These are phyloP conservation scores for Fagopyrum tataricum DNA, from an alignment of 148 eudicot genomes.

Conservation along the genomic window DNA sequence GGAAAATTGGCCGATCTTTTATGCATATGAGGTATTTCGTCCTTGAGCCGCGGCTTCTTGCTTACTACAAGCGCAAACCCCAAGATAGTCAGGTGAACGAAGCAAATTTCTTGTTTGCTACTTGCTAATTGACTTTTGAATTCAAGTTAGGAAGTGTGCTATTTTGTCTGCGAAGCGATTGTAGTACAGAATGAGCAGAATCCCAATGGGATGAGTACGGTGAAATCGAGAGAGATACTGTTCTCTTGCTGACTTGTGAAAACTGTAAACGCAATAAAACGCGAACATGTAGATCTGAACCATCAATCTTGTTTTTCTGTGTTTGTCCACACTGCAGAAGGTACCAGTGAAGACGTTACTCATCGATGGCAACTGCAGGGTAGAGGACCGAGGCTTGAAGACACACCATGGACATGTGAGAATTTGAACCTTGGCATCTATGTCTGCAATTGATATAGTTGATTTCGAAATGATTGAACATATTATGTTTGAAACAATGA, in stretches of 20 bases:
- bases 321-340: constrained; percentile 25
- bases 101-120: not conserved
- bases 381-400: constrained; percentile 98
- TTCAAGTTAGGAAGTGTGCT: constrained; percentile 10
- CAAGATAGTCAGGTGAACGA: constrained; percentile 69
- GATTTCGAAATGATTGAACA: not conserved
- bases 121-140: constrained; percentile 7
- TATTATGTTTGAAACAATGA: not conserved
- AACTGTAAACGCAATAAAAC: not conserved
- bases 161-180: not conserved
- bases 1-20: constrained; percentile 90
- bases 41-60: constrained; percentile 74
- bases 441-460: not conserved
- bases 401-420: constrained; percentile 99
- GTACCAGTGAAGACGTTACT: constrained; percentile 88
- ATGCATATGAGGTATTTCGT: constrained; percentile 97
- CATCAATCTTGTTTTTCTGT: not conserved
- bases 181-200: constrained; percentile 1
- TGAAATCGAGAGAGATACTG: not conserved
- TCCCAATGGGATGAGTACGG: constrained; percentile 4
- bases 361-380: constrained; percentile 95
- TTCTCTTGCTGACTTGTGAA: not conserved
- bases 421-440: constrained; percentile 13
- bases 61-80: constrained; percentile 96
- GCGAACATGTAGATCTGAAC: constrained; percentile 10